Conservation (phyloP, 2,329 filamentous ascomycete genomes). For the Nothomitra cinnamomea region DNA sequence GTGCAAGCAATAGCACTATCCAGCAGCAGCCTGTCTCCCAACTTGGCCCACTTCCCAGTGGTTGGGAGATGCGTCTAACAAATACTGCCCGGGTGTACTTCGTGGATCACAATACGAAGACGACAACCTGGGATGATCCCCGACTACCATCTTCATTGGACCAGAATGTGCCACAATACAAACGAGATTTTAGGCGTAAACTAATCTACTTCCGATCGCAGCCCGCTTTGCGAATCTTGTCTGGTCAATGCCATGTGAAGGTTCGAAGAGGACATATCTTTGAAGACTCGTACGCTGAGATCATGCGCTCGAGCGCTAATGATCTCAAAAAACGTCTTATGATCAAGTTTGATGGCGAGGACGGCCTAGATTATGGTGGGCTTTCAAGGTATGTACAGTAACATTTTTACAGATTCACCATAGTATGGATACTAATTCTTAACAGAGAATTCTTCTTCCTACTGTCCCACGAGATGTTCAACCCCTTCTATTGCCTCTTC, state of each 20-base stretch:
- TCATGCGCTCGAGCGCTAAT: conserved; percentile 86
- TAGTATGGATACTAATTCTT: background rate
- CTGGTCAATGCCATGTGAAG: conserved; percentile 96
- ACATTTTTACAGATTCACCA: background rate
- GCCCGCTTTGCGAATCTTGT: conserved; percentile 84
- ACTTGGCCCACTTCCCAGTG: conserved; percentile 82
- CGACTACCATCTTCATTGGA: conserved; percentile 88
- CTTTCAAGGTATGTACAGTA: conserved; percentile 47
- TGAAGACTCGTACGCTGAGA: conserved; percentile 96
- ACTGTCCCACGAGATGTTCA: conserved; percentile 99
- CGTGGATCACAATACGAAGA: conserved; percentile 99
- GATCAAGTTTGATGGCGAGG: conserved; percentile 99
- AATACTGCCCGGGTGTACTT: conserved; percentile 98
- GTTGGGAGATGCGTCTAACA: conserved; percentile 98
- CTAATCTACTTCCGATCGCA: conserved; percentile 99
- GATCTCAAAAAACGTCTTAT: conserved; percentile 97
- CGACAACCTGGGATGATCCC: conserved; percentile 97
- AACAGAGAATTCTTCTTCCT: conserved; percentile 95
- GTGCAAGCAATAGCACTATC: conserved; percentile 68
- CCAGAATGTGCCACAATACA: conserved; percentile 97
- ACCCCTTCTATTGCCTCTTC: conserved; percentile 98
- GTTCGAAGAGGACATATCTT: conserved; percentile 93
- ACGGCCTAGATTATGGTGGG: conserved; percentile 94
- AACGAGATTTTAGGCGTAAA: conserved; percentile 95
- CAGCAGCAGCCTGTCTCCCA: conserved; percentile 97